Conservation (phyloP, 2,329 filamentous ascomycete species). For the Cytospora paraplurivora region DNA sequence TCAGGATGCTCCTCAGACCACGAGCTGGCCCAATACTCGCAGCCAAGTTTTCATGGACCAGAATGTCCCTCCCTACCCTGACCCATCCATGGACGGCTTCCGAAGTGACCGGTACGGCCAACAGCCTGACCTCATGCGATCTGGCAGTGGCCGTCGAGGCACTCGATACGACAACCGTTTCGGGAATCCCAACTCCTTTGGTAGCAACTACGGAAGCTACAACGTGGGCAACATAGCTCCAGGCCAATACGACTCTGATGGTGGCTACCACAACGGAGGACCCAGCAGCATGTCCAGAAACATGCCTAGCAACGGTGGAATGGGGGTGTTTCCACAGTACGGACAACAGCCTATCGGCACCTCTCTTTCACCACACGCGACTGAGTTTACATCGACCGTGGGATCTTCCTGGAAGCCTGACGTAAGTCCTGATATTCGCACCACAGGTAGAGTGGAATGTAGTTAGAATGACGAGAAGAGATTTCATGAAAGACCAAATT, state of each 20-base stretch:
- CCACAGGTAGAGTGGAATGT: background rate
- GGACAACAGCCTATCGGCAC: conserved; percentile 63
- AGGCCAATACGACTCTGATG: conserved; percentile 34
- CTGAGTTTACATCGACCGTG: conserved; percentile 66
- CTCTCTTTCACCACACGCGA: conserved; percentile 71
- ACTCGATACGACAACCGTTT: conserved; percentile 50
- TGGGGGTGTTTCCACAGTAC: conserved; percentile 51
- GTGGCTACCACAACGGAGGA: conserved; percentile 32
- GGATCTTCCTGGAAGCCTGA: conserved; percentile 57
- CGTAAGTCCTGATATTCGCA: conserved; percentile 41
- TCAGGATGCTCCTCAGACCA: conserved; percentile 41
- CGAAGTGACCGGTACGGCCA: conserved; percentile 50
- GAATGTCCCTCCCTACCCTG: conserved; percentile 37
- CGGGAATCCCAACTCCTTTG: conserved; percentile 36
- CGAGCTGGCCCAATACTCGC: conserved; percentile 51
- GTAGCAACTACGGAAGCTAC: conserved; percentile 42
- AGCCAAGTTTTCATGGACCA: conserved; percentile 47
- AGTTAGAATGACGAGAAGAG: conserved; percentile 16
- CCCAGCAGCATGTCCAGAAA: conserved; percentile 39
- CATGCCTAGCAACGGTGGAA: conserved; percentile 40
- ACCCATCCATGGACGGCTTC: conserved; percentile 43
- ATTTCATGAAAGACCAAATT: conserved; percentile 7
- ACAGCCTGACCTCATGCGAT: conserved; percentile 52
- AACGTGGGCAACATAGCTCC: conserved; percentile 35
- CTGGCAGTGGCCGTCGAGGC: conserved; percentile 46